phyloP scores from a whole-genome alignment of 306 rosid genomes.

The Bauhinia variegata region DNA sequence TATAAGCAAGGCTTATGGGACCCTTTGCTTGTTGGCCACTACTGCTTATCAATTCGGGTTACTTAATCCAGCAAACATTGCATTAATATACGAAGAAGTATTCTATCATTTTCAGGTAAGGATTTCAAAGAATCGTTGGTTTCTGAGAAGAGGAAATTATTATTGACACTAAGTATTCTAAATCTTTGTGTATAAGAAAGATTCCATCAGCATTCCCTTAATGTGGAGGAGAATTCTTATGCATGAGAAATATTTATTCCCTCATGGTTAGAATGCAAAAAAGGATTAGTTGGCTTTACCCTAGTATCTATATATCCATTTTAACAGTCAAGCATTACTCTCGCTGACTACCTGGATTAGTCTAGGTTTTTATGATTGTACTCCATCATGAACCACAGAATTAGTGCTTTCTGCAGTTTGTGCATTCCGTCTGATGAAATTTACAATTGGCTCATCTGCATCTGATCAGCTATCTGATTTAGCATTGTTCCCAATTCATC shows the following conservation, averaged over 20 bases:
- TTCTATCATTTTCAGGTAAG: conserved; percentile 74
- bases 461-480: neutral
- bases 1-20: conserved; percentile 86
- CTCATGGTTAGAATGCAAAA: too few species aligned
- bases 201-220: conserved; percentile 9
- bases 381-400: neutral
- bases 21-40: conserved; percentile 71
- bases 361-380: neutral
- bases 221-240: neutral
- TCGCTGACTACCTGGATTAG: conserved; percentile 2
- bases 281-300: conserved; percentile 16
- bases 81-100: conserved; percentile 43
- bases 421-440: conserved; percentile 5
- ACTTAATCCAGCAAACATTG: conserved; percentile 30
- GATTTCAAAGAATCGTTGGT: neutral
- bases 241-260: neutral
- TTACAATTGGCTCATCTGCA: conserved; percentile 3
- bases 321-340: conserved; percentile 4
- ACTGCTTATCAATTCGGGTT: conserved; percentile 61
- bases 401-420: neutral
- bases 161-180: conserved; percentile 12
- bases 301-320: neutral
- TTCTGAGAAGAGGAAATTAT: neutral
- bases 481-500: neutral
- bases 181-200: neutral